Evolutionary conservation across 768 basidiomycete species (phyloP), one percentile per base, ranked within the genome.

Genomic region (Thelephora ganbajun): DNA sequence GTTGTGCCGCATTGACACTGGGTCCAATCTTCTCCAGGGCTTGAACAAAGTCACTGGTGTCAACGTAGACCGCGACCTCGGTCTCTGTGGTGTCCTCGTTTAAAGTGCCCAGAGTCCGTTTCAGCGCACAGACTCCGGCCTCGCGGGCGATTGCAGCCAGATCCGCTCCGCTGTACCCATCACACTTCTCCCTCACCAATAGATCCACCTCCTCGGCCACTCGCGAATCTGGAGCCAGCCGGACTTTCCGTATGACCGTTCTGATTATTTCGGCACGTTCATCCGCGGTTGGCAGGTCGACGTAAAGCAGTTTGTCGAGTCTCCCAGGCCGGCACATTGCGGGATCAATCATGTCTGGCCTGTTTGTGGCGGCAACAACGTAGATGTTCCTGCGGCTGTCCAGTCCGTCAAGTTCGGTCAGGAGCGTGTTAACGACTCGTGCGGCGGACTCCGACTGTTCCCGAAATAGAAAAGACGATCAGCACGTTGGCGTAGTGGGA

Each of bases 321-420:
- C 93, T 77, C 0, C 93, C 92, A 0, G 93, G 93, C n/a, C 92
- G 84, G 46, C 90, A 88, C 91, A 94, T 93, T 6, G 93, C 92
- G 0, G 92, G 93, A 59, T 97, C 92, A 50, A 96, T 92, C 81
- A 94, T 94, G 66, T 97, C 91, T 1, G 92, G 92, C 11, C 92
- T 72, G 63, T 94, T 97, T 26, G 91, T 96, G 6, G 93, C 93
- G 0, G 85, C 92, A 50, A 96, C 89, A 37, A 97, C 91, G 57
- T 91, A 93, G 50, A 96, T 89, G 35, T 76, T 74, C 63, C 86
- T 89, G 33, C 90, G 78, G 1, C 78, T 69, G 51, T 92, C 88
- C 20, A 97, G 80, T 0, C 92, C 92, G 53, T 96, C 92, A 18
- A 97, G 79, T 60, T 96, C 92, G 6, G 92, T 93, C 5, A 96